Conservation (phyloP, 345 rosid genomes). For the Streptanthus diversifolius region DNA sequence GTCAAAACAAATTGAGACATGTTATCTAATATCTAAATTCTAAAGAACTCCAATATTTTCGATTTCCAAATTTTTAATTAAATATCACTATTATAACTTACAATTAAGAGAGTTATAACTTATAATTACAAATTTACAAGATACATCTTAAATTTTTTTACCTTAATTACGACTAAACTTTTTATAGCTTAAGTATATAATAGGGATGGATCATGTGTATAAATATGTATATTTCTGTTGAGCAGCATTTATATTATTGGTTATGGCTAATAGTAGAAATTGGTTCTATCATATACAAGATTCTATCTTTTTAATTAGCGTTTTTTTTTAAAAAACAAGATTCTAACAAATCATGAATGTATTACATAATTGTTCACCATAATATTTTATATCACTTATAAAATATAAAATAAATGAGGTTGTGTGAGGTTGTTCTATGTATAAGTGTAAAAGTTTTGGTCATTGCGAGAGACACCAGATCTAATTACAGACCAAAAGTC, state of each 20-base stretch:
- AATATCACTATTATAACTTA: neutral
- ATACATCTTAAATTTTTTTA: too few species aligned
- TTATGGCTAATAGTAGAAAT: neutral
- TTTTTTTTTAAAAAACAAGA: neutral
- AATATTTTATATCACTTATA: neutral
- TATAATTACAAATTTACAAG: neutral
- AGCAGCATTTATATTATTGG: neutral
- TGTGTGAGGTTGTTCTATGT: slow-evolving; percentile 10
- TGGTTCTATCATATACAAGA: neutral
- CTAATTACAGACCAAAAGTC: slow-evolving; percentile 37
- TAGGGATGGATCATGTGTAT: neutral
- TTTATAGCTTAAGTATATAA: neutral
- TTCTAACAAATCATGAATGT: neutral
- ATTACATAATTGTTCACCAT: neutral
- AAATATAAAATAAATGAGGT: too few species aligned
- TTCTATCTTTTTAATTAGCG: neutral
- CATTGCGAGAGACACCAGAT: slow-evolving; percentile 27
- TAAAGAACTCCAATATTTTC: neutral
- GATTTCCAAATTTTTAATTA: neutral
- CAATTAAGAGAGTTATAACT: neutral
- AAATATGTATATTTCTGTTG: neutral
- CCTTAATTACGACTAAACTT: too few species aligned
- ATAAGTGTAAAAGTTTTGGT: slow-evolving; percentile 12
- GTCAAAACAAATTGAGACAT: neutral
- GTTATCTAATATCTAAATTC: neutral